Evolutionary conservation across 306 rosid species (phyloP), one percentile per base, ranked within the genome.

Genomic region (Psophocarpus tetragonolobus): DNA sequence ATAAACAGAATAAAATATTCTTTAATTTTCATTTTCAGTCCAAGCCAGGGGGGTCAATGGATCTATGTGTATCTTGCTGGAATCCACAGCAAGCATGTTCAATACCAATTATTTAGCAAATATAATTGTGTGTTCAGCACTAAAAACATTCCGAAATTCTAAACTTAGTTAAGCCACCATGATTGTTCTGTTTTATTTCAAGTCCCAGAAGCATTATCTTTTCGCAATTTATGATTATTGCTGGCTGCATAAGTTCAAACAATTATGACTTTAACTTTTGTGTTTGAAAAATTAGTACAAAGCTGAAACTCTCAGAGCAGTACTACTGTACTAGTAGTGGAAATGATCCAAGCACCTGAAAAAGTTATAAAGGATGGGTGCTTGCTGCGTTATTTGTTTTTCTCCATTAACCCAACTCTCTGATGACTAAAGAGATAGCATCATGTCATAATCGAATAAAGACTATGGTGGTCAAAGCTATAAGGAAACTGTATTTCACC

Each of bases 301-400:
- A 32, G 18, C 38, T 56, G 35, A 39, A 44, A 61, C 44, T 41
- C 48, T 18, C 3, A 17, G 44, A 39, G 44, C 61, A 39, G 26
- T 68, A 57, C 61, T 29, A n/a, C n/a, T n/a, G n/a, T n/a, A n/a
- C n/a, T n/a, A n/a, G n/a, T n/a, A 50, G 61, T 18, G 50, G 50
- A 48, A 41, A 41, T 68, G 24, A 78, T 68, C 62, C 38, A 42
- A 57, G 45, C 42, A 18, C 70, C 39, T 65, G 56, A 66, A 66
- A 65, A 53, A 10, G 53, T 33, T 50, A 63, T 33, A 17, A 71
- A 21, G 53, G 18, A 58, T 17, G 3, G 6, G 32, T 41, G 70
- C 20, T 41, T 29, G 30, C 9, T 41, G 44, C 70, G 60, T 41
- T 27, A 74, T 41, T 27, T 33, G 50, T 5, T 24, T 77, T 39